phyloP scores from a whole-genome alignment of 1,284 basidiomycete species.

The Coniferiporia weirii region DNA sequence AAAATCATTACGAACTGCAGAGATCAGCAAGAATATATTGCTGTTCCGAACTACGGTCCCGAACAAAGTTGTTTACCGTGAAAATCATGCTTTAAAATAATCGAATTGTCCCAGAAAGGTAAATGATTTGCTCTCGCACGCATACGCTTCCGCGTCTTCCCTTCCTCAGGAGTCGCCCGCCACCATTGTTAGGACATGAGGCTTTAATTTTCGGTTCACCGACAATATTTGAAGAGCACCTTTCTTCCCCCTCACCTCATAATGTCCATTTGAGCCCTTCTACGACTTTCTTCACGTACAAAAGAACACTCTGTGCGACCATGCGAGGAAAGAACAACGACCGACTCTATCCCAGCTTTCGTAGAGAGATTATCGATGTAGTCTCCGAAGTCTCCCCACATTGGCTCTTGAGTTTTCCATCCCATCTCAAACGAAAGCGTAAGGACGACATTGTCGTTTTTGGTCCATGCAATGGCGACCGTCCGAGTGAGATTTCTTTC shows the following conservation, averaged over 20 bases:
- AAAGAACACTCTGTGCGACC: neutral
- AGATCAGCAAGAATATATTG: too few species aligned
- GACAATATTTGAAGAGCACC: neutral
- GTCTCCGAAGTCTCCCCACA: neutral
- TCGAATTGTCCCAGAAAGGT: too few species aligned
- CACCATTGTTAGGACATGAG: neutral
- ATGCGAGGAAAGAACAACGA: neutral
- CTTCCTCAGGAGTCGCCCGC: neutral
- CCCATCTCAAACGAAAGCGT: conserved; percentile 13
- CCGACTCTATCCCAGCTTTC: conserved; percentile 13
- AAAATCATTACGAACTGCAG: too few species aligned
- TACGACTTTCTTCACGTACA: neutral
- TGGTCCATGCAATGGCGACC: neutral
- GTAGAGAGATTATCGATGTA: conserved; percentile 14
- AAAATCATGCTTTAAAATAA: too few species aligned
- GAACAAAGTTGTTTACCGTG: too few species aligned
- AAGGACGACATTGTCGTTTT: conserved; percentile 11
- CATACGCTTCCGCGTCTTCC: neutral
- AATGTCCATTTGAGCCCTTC: neutral
- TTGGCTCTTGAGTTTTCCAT: conserved; percentile 6
- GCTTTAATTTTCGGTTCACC: neutral
- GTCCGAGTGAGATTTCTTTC: conserved; percentile 1
- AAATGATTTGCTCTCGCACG: too few species aligned
- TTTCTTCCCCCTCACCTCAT: neutral
- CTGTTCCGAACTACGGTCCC: too few species aligned